Conservation (phyloP, 371 early-diverging fungal genomes). For the Lichtheimia ramosa region DNA sequence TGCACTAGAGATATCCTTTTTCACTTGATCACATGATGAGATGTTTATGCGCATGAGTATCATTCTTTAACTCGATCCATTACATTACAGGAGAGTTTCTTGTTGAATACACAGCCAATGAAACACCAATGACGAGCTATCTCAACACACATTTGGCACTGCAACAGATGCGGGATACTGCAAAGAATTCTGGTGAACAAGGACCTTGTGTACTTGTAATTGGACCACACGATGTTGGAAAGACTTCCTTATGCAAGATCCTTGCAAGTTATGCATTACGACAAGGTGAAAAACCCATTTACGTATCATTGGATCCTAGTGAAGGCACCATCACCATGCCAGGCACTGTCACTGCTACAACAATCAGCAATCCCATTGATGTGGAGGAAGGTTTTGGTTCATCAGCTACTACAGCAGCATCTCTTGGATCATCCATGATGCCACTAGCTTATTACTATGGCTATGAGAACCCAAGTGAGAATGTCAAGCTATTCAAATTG, state of each 20-base stretch:
- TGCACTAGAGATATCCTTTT: conserved; percentile 61
- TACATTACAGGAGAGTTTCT: conserved; percentile 66
- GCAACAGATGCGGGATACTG: conserved; percentile 72
- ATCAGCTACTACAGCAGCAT: conserved; percentile 69
- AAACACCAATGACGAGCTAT: conserved; percentile 92
- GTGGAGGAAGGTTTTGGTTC: conserved; percentile 86
- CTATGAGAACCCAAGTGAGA: conserved; percentile 74
- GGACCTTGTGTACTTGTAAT: conserved; percentile 85
- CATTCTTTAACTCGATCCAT: conserved; percentile 21
- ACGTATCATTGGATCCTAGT: conserved; percentile 83
- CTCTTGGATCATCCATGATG: conserved; percentile 66
- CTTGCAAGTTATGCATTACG: conserved; percentile 84
- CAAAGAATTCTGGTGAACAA: conserved; percentile 42
- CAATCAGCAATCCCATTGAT: conserved; percentile 75
- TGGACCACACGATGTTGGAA: conserved; percentile 92
- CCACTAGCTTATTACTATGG: conserved; percentile 93
- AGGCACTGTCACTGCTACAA: conserved; percentile 80
- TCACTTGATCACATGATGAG: no score
- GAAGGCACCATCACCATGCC: conserved; percentile 89
- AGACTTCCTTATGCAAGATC: conserved; percentile 82
- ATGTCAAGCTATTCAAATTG: conserved; percentile 73
- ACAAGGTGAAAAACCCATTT: conserved; percentile 75
- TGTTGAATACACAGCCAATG: conserved; percentile 87
- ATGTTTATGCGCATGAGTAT: neutral
- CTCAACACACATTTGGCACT: conserved; percentile 87